Evolutionary conservation across 345 rosid species (phyloP), one percentile per base, ranked within the genome.

Genomic region (Lepidium africanum): DNA sequence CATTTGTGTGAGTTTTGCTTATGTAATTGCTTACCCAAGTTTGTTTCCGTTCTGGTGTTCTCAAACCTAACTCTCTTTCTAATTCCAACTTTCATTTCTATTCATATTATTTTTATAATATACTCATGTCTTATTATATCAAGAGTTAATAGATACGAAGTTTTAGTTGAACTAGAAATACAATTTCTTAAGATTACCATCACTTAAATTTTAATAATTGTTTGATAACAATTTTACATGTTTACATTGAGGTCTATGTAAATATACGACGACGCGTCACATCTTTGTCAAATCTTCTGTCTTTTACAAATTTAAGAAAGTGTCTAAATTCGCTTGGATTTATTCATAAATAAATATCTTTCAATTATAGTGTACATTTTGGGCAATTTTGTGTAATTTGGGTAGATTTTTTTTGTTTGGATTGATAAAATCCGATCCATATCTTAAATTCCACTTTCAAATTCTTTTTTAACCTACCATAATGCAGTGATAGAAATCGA

Each of bases 1-100:
- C 42, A 49, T 63, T 63, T 72, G 70, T 47, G 51, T 72, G 70
- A 45, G 63, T 63, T 71, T 71, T 53, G 69, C 21, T 10, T 71
- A 71, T 16, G 70, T 14, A 43, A 23, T 53, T 25, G 39, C 64
- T 15, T 23, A 46, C 69, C 58, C 33, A 27, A 45, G 64, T 55
- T 72, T 47, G 63, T 54, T n/a, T 55, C 36, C 21, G 37, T 55
- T 72, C 5, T 63, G 76, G 76, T 57, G 38, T 63, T 30, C 64
- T 63, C 37, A 6, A 55, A 63, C 70, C 70, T 63, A 53, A 71
- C 45, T 14, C 19, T 41, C 30, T 25, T 40, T 61, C 46, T 63
- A 53, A 43, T 36, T 62, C 36, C 13, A 25, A 14, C 21, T 45
- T 62, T 23, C 54, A 45, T 52, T 23, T 13, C 10, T 23, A 36